Conservation (phyloP, 352 stramenopile species). For the Achlya hypogyna region DNA sequence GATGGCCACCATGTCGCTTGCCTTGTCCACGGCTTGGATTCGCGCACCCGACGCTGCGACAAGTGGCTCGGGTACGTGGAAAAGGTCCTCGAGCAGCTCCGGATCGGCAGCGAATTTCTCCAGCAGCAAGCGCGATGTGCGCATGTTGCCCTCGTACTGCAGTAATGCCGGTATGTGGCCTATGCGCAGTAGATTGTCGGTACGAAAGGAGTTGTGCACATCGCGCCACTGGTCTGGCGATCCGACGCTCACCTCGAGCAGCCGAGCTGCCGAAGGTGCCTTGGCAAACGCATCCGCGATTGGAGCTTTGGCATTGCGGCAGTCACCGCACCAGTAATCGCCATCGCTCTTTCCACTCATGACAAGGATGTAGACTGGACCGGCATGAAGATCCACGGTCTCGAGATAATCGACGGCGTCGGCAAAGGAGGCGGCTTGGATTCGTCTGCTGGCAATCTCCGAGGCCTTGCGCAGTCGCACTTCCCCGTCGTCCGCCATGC, state of each 20-base stretch:
- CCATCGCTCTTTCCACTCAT: slow-evolving; percentile 65
- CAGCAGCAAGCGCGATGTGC: slow-evolving; percentile 58
- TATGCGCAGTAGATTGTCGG: slow-evolving; percentile 80
- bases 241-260: slow-evolving; percentile 65
- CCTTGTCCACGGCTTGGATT: slow-evolving; percentile 29
- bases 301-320: slow-evolving; percentile 43
- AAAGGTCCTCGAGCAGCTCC: slow-evolving; percentile 59
- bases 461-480: background rate
- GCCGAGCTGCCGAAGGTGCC: slow-evolving; percentile 42
- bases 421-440: background rate
- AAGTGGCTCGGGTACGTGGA: slow-evolving; percentile 37
- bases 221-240: slow-evolving; percentile 52
- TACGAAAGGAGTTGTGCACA: slow-evolving; percentile 59
- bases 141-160: slow-evolving; percentile 64
- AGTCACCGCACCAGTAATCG: slow-evolving; percentile 73
- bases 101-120: slow-evolving; percentile 55
- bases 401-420: background rate
- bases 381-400: slow-evolving; percentile 36
- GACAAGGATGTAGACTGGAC: slow-evolving; percentile 66
- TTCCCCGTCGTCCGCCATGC: background rate
- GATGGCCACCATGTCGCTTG: slow-evolving; percentile 40
- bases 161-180: slow-evolving; percentile 69
- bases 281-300: slow-evolving; percentile 51
- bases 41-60: slow-evolving; percentile 15
- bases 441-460: background rate